A percentile compares a stretch with the other conserved stretches of the same genome.
phyloP scores from a whole-genome alignment of 352 stramenopile species.

The Globisporangium viniferum region DNA sequence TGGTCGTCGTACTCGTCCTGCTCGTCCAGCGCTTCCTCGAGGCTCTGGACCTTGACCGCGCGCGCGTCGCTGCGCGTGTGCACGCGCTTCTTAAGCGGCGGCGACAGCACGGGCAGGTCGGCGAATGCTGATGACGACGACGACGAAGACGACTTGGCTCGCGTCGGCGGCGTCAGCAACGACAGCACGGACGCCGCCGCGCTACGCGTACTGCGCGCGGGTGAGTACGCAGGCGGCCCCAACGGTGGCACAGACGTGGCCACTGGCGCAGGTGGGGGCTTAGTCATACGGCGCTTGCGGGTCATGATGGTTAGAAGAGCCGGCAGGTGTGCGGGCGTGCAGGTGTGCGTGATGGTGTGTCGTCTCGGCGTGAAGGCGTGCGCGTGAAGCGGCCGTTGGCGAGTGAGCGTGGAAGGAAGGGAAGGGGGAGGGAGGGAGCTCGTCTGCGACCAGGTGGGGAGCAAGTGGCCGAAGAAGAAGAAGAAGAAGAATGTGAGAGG shows the following conservation, averaged over 20 bases:
- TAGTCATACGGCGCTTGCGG: conserved; percentile 18
- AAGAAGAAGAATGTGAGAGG: conserved; percentile 5
- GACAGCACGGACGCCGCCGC: not conserved
- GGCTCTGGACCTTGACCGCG: conserved; percentile 35
- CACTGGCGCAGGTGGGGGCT: not conserved
- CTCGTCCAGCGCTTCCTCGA: conserved; percentile 24
- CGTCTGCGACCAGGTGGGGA: conserved; percentile 7
- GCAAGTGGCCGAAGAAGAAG: not conserved
- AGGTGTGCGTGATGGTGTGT: not conserved
- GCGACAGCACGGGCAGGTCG: conserved; percentile 35
- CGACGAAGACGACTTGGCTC: not conserved
- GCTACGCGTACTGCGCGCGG: conserved; percentile 7
- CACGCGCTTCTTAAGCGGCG: conserved; percentile 50
- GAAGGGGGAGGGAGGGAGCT: not conserved
- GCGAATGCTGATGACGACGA: not conserved
- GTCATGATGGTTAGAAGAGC: conserved; percentile 9
- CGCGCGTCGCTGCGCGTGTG: conserved; percentile 29
- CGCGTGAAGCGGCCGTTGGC: conserved; percentile 21
- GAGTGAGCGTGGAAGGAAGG: conserved; percentile 1
- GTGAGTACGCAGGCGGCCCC: not conserved
- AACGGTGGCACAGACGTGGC: not conserved
- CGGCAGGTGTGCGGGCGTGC: too few relatives aligned
- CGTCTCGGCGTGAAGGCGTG: not conserved
- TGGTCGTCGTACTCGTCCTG: conserved; percentile 17
- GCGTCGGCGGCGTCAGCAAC: conserved; percentile 3